Conservation (phyloP, 2,329 filamentous ascomycete species). For the Penicillium decumbens region DNA sequence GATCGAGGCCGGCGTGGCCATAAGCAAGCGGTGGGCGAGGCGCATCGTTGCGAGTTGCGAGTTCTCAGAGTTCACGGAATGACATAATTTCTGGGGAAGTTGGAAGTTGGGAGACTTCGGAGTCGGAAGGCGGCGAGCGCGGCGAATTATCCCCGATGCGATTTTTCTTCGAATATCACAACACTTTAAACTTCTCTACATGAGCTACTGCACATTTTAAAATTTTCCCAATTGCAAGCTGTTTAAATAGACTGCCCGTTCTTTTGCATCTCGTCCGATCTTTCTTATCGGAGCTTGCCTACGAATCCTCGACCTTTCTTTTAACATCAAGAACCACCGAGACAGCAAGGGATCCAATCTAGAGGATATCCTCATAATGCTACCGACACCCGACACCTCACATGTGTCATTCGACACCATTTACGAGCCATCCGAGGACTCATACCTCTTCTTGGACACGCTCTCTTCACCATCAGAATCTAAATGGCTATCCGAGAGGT, state of each 20-base stretch:
- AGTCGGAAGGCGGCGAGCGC: constrained; percentile 21
- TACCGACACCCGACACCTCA: constrained; percentile 88
- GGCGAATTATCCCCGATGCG: constrained; percentile 13
- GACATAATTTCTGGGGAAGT: constrained; percentile 22
- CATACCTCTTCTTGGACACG: constrained; percentile 87
- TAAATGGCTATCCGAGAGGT: constrained; percentile 62
- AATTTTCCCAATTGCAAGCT: background rate
- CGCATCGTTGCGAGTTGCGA: constrained; percentile 30
- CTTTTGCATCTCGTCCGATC: background rate
- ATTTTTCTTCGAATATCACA: background rate
- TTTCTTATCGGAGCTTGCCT: background rate
- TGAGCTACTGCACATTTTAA: background rate
- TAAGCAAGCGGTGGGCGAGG: constrained; percentile 33
- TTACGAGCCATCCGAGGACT: constrained; percentile 95
- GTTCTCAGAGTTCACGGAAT: constrained; percentile 7
- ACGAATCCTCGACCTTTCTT: background rate
- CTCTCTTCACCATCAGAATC: constrained; percentile 68
- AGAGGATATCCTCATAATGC: constrained; percentile 54
- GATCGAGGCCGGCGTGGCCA: constrained; percentile 40
- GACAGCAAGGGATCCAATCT: background rate
- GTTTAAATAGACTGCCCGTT: background rate
- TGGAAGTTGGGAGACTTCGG: background rate
- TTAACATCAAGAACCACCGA: background rate
- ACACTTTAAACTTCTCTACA: background rate
- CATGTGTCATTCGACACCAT: constrained; percentile 85